These are phyloP conservation scores for Staphylotrichum longicolle DNA, from an alignment of 495 filamentous ascomycete species.

Conservation along the genomic window DNA sequence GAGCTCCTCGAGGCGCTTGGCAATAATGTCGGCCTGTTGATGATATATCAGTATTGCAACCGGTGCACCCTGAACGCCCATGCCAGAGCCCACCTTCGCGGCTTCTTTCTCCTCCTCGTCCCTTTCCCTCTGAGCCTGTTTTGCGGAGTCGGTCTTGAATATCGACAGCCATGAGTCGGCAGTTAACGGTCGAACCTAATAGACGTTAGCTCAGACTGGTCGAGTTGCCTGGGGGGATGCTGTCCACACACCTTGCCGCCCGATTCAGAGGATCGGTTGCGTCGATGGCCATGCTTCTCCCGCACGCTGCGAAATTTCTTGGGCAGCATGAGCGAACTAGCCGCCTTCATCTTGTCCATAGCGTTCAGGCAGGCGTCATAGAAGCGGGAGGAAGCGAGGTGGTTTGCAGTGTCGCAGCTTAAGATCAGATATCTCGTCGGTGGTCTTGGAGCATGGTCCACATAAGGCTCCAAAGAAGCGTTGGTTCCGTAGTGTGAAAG, in stretches of 20 bases:
- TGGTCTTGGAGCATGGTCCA: not conserved
- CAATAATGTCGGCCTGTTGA: constrained; percentile 55
- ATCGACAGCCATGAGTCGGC: constrained; percentile 50
- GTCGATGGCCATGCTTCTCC: constrained; percentile 59
- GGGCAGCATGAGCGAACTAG: constrained; percentile 29
- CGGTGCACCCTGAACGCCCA: too few relatives aligned
- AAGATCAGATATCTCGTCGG: not conserved
- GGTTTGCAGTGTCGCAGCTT: not conserved
- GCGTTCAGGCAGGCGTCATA: not conserved
- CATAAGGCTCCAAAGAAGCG: not conserved
- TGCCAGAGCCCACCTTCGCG: constrained; percentile 35
- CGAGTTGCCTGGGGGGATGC: constrained; percentile 17
- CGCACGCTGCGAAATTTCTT: constrained; percentile 67
- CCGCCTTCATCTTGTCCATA: constrained; percentile 33
- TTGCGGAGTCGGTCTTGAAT: constrained; percentile 54
- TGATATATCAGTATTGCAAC: constrained; percentile 2
- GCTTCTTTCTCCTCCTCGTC: constrained; percentile 50
- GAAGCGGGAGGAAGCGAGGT: not conserved
- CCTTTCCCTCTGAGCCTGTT: constrained; percentile 54
- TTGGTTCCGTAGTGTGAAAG: not conserved
- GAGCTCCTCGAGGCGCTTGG: constrained; percentile 48
- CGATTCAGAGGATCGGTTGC: constrained; percentile 47
- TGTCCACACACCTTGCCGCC: constrained; percentile 48
- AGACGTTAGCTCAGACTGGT: constrained; percentile 25
- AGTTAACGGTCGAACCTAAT: constrained; percentile 39